Evolutionary conservation across 805 yeast genomes (phyloP).

Genomic region (Candida lessepsii): DNA sequence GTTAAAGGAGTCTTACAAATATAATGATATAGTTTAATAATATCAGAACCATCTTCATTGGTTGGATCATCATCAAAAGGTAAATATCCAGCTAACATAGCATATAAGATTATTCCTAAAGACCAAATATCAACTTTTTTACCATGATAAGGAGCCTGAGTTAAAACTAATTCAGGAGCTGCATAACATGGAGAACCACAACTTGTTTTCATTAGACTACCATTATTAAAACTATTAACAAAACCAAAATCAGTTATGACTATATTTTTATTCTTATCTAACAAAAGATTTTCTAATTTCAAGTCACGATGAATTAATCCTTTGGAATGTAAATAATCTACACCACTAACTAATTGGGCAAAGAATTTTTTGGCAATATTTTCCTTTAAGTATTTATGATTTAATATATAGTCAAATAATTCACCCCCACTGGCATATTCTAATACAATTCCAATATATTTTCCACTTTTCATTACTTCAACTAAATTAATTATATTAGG

Average conservation of each 20-base stretch:
- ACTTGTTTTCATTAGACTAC: constrained; percentile 86
- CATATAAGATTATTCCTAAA: constrained; percentile 90
- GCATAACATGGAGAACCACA: constrained; percentile 99
- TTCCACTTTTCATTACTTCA: constrained; percentile 90
- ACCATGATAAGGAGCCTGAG: constrained; percentile 85
- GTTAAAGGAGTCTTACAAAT: constrained; percentile 89
- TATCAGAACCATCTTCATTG: constrained; percentile 94
- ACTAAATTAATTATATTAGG: constrained; percentile 92
- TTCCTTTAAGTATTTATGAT: constrained; percentile 84
- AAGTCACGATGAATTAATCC: constrained; percentile 79
- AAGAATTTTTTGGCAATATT: constrained; percentile 80
- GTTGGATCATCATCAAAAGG: constrained; percentile 98
- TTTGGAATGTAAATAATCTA: constrained; percentile 80
- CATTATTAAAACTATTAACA: constrained; percentile 73
- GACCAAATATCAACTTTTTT: constrained; percentile 97
- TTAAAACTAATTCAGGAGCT: constrained; percentile 93
- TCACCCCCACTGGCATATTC: constrained; percentile 99
- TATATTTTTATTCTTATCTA: constrained; percentile 84
- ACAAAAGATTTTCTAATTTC: constrained; percentile 68
- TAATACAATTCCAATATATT: constrained; percentile 92
- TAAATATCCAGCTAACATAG: constrained; percentile 94
- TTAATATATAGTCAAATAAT: constrained; percentile 86
- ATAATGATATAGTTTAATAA: constrained; percentile 84
- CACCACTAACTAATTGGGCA: constrained; percentile 93
- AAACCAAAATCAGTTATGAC: constrained; percentile 92